Conservation (phyloP, 495 filamentous ascomycete species). For the Diplogelasinospora grovesii region DNA sequence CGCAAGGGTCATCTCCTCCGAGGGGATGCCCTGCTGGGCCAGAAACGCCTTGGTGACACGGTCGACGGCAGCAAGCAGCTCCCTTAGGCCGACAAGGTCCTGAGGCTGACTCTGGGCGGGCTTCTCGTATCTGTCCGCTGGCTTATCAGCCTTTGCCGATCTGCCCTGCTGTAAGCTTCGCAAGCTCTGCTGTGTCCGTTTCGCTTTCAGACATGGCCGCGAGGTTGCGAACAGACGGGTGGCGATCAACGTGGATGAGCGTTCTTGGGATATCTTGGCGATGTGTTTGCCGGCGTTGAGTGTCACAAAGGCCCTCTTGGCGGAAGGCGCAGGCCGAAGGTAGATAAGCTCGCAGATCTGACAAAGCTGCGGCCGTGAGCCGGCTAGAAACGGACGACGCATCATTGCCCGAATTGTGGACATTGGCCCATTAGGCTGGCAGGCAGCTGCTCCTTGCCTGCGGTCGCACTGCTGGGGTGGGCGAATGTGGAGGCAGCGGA, state of each 20-base stretch:
- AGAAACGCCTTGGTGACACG: conserved; percentile 25
- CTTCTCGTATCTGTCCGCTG: no score
- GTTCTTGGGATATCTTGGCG: conserved; percentile 10
- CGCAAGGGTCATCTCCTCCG: conserved; percentile 23
- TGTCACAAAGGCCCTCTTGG: conserved; percentile 18
- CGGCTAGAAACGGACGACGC: conserved; percentile 15
- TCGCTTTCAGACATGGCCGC: conserved; percentile 13
- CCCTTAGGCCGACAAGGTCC: conserved; percentile 7
- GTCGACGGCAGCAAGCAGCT: conserved; percentile 19
- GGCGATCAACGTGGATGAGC: conserved; percentile 9
- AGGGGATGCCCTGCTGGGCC: conserved; percentile 24
- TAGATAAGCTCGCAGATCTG: conserved; percentile 21
- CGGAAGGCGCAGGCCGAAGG: conserved; percentile 10
- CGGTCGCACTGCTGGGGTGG: no score
- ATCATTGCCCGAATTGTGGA: no score
- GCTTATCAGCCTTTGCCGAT: conserved; percentile 4
- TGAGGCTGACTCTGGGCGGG: conserved; percentile 6
- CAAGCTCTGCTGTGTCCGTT: conserved; percentile 11
- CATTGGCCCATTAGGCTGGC: no score
- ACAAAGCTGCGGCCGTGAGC: conserved; percentile 16
- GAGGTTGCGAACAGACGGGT: conserved; percentile 20
- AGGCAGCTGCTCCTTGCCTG: no score
- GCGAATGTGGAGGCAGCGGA: no score
- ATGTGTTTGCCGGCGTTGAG: conserved; percentile 13
- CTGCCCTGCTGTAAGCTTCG: neutral